A percentile compares a stretch with the other conserved stretches of the same genome.
These are phyloP conservation scores for Colletotrichum gigasporum DNA, from an alignment of 2,329 filamentous ascomycete genomes.

Conservation along the genomic window DNA sequence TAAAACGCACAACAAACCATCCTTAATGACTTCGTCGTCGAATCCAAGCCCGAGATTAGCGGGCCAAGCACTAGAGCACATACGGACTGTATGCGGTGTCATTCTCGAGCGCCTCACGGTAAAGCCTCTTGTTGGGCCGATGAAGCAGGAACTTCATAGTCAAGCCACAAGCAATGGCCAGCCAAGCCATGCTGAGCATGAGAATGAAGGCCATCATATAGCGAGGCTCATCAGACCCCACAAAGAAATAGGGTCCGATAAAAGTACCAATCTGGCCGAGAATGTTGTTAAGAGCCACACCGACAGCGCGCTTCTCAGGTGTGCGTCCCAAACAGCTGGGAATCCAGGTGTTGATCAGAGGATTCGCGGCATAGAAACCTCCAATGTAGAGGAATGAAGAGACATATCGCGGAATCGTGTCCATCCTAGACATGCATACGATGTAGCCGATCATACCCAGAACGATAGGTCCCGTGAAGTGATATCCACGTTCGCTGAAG, in stretches of 20 bases:
- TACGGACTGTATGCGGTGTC: too few species aligned
- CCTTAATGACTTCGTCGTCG: too few species aligned
- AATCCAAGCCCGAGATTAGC: too few species aligned
- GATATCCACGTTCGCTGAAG: constrained; percentile 51
- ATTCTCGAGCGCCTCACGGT: too few species aligned
- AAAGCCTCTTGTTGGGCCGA: too few species aligned
- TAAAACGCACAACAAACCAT: too few species aligned
- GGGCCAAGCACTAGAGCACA: too few species aligned
- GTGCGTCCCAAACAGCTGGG: constrained; percentile 53
- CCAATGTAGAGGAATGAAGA: constrained; percentile 48
- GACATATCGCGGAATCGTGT: constrained; percentile 42
- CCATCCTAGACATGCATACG: constrained; percentile 41
- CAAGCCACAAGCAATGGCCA: too few species aligned
- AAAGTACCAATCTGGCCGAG: constrained; percentile 54
- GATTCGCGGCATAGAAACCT: constrained; percentile 50
- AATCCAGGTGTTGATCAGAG: constrained; percentile 48
- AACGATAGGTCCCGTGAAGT: constrained; percentile 51
- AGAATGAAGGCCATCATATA: constrained; percentile 50
- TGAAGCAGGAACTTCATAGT: too few species aligned
- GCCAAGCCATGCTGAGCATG: constrained; percentile 18
- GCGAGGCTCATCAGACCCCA: constrained; percentile 47
- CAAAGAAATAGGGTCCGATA: constrained; percentile 56
- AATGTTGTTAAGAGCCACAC: constrained; percentile 53
- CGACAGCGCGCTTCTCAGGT: constrained; percentile 53
- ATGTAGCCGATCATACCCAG: constrained; percentile 49